A percentile compares a stretch with the other conserved stretches of the same genome.
These are phyloP conservation scores for Trichomonas tenax DNA, from an alignment of 208 protist genomes.

Conservation along the genomic window DNA sequence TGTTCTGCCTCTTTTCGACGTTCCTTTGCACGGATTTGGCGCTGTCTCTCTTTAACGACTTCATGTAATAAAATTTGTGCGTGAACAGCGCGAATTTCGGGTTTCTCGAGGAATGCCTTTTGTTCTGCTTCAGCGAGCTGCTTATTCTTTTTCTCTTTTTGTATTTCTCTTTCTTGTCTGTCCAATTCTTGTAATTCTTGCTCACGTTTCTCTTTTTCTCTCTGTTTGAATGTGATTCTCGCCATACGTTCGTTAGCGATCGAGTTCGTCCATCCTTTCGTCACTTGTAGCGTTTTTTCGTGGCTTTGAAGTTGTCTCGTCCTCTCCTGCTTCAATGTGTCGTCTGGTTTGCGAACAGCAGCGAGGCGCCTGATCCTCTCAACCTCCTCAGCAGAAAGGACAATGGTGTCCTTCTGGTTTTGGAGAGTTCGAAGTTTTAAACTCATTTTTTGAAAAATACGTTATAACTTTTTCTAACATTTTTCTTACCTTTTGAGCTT, in stretches of 20 bases:
- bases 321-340: not conserved
- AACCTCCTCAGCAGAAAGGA: not conserved
- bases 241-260: not conserved
- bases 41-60: not conserved
- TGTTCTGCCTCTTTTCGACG: not conserved
- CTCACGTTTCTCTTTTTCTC: not conserved
- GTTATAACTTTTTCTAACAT: no score
- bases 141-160: not conserved
- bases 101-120: not conserved
- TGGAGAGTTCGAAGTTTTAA: not conserved
- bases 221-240: not conserved
- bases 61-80: not conserved
- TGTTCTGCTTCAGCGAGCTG: not conserved
- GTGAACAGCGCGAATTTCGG: not conserved
- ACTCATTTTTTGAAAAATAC: no score
- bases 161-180: not conserved
- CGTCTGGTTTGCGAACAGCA: not conserved
- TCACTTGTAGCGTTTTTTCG: not conserved
- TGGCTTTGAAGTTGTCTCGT: not conserved
- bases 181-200: not conserved
- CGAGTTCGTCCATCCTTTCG: not conserved
- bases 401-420: not conserved
- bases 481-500: no score
- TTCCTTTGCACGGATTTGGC: not conserved
- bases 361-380: not conserved